Evolutionary conservation across 768 basidiomycete genomes (phyloP).

Genomic region (Suillus tomentosus): DNA sequence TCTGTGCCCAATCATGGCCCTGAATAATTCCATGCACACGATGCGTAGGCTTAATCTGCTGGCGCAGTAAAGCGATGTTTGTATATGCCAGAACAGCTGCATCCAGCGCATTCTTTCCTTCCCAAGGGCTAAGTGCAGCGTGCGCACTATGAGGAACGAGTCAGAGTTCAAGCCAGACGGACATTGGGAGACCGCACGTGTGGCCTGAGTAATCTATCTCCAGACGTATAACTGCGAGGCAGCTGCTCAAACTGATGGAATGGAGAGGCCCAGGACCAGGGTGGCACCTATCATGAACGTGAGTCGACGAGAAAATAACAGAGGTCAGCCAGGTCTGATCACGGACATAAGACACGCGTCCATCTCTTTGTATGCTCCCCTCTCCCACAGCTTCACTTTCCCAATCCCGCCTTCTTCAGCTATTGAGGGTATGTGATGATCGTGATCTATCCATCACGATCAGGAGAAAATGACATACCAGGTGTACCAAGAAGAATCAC

Average conservation of each 20-base stretch:
- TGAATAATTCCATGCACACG: constrained; percentile 81
- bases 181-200: constrained; percentile 47
- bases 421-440: constrained; percentile 24
- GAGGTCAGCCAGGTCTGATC: neutral
- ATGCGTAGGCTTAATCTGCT: constrained; percentile 77
- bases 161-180: neutral
- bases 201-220: constrained; percentile 71
- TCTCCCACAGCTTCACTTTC: constrained; percentile 67
- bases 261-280: constrained; percentile 76
- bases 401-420: constrained; percentile 82
- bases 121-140: constrained; percentile 81
- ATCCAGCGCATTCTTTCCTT: constrained; percentile 81
- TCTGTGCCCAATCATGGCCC: constrained; percentile 74
- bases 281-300: constrained; percentile 59
- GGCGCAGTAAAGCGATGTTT: constrained; percentile 76
- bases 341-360: constrained; percentile 73
- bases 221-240: constrained; percentile 62
- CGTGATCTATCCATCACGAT: neutral
- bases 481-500: constrained; percentile 79
- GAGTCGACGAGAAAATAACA: constrained; percentile 2
- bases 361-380: constrained; percentile 76
- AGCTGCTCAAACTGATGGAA: constrained; percentile 64
- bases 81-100: constrained; percentile 87
- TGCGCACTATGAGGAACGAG: constrained; percentile 55
- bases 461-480: constrained; percentile 40